A percentile compares a stretch with the other conserved stretches of the same genome.
Conservation (phyloP, 2,329 filamentous ascomycete genomes). For the Cordyceps cicadae region DNA sequence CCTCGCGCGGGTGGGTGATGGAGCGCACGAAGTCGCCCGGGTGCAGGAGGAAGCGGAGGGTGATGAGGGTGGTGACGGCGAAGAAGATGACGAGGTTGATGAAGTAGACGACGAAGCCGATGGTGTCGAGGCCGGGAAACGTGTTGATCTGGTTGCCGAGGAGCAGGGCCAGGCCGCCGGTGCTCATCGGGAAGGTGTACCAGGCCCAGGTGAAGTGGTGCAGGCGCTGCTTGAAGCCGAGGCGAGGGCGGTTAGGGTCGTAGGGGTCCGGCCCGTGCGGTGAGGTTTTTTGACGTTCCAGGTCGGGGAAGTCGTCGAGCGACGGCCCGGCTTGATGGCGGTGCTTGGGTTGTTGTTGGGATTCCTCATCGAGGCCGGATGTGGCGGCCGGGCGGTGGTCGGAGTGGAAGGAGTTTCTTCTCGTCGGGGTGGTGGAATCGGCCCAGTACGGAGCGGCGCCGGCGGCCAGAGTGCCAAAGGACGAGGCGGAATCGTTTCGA, state of each 20-base stretch:
- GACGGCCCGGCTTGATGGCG: not conserved
- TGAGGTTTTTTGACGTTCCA: not conserved
- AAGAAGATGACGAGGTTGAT: slow-evolving; percentile 59
- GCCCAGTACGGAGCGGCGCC: not conserved
- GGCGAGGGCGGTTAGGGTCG: slow-evolving; percentile 23
- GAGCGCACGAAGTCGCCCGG: slow-evolving; percentile 45
- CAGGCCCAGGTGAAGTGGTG: slow-evolving; percentile 62
- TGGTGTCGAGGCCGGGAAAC: slow-evolving; percentile 54
- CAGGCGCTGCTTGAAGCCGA: slow-evolving; percentile 37
- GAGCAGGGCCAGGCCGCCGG: slow-evolving; percentile 59
- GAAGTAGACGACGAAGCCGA: slow-evolving; percentile 60
- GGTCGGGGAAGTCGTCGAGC: not conserved
- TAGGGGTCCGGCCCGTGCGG: slow-evolving; percentile 13
- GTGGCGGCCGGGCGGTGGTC: not conserved
- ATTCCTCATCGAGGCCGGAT: slow-evolving; percentile 1
- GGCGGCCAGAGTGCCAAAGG: not conserved
- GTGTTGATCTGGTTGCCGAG: slow-evolving; percentile 54
- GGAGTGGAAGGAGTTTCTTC: slow-evolving; percentile 4
- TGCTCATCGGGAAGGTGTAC: slow-evolving; percentile 70
- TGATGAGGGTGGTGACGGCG: slow-evolving; percentile 44
- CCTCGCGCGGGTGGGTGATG: slow-evolving; percentile 56
- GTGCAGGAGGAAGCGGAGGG: slow-evolving; percentile 53
- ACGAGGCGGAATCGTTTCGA: not conserved
- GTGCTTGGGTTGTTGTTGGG: not conserved
- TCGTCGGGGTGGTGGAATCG: slow-evolving; percentile 4